Evolutionary conservation across 768 basidiomycete species (phyloP).

Genomic region (Macrocybe gigantea): DNA sequence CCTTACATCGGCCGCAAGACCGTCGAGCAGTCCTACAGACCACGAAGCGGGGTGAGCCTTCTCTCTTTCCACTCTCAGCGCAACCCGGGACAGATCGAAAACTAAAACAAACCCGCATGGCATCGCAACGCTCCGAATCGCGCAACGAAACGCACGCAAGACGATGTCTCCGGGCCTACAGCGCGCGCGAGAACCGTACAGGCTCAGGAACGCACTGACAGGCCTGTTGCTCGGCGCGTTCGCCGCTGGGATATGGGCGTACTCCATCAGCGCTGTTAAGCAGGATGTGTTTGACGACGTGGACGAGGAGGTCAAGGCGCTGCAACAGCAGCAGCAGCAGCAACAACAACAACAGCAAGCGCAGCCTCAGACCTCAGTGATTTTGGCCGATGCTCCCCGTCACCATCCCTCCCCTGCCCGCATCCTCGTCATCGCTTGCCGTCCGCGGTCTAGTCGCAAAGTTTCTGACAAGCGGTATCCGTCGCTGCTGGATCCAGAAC

Average conservation of each 20-base stretch:
- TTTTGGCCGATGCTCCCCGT: slow-evolving; percentile 1
- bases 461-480: slow-evolving; percentile 42
- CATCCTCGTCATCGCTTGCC: neutral
- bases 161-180: slow-evolving; percentile 82
- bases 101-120: too few relatives aligned
- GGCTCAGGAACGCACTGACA: slow-evolving; percentile 70
- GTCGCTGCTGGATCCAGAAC: slow-evolving; percentile 48
- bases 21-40: slow-evolving; percentile 44
- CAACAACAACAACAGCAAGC: slow-evolving; percentile 19
- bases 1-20: slow-evolving; percentile 40
- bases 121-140: neutral
- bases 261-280: slow-evolving; percentile 91
- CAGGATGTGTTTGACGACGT: slow-evolving; percentile 90
- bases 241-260: slow-evolving; percentile 79
- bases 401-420: neutral
- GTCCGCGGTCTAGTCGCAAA: slow-evolving; percentile 37
- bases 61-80: slow-evolving; percentile 2
- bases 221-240: slow-evolving; percentile 70
- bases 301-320: slow-evolving; percentile 67
- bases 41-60: slow-evolving; percentile 41
- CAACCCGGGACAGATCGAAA: neutral
- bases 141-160: slow-evolving; percentile 26
- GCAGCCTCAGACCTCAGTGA: slow-evolving; percentile 14
- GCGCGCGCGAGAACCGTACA: slow-evolving; percentile 85
- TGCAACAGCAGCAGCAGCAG: slow-evolving; percentile 29